Percentiles rank a stretch among this genome's conserved stretches.
Conservation (phyloP, 106 monocot genomes). For the Dioscorea dumetorum region DNA sequence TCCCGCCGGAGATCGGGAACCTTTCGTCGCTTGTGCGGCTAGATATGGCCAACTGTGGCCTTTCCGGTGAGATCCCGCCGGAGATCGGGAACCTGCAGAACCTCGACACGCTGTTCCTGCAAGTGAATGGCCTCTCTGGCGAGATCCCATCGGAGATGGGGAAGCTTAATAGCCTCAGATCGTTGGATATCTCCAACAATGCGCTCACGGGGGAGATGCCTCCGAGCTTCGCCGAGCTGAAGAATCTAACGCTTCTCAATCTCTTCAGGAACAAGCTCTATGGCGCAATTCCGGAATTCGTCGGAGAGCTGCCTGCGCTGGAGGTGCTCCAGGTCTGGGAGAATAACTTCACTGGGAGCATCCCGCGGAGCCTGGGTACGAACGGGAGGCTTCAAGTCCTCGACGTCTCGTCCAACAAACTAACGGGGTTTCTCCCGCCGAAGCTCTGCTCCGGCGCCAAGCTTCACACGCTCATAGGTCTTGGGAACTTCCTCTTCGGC, state of each 20-base stretch:
- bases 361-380: constrained; percentile 30
- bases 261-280: constrained; percentile 60
- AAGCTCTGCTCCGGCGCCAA: constrained; percentile 34
- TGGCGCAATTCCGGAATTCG: constrained; percentile 51
- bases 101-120: constrained; percentile 34
- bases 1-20: constrained; percentile 24
- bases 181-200: constrained; percentile 42
- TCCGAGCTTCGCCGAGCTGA: constrained; percentile 30
- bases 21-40: constrained; percentile 19
- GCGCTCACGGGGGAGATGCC: constrained; percentile 31
- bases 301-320: constrained; percentile 48
- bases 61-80: constrained; percentile 26
- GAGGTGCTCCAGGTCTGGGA: constrained; percentile 81
- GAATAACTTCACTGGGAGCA: constrained; percentile 60
- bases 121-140: constrained; percentile 34
- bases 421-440: constrained; percentile 41
- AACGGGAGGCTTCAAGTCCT: constrained; percentile 36
- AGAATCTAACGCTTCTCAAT: constrained; percentile 57
- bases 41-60: constrained; percentile 33
- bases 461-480: constrained; percentile 51
- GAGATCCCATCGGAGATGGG: constrained; percentile 25
- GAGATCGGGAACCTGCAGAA: constrained; percentile 25
- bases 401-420: constrained; percentile 51
- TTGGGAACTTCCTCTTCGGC: constrained; percentile 58
- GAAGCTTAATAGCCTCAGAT: constrained; percentile 20